A percentile compares a stretch with the other conserved stretches of the same genome.
Evolutionary conservation across 2,329 filamentous ascomycete species (phyloP).

Genomic region (Hypoxylon sp.): DNA sequence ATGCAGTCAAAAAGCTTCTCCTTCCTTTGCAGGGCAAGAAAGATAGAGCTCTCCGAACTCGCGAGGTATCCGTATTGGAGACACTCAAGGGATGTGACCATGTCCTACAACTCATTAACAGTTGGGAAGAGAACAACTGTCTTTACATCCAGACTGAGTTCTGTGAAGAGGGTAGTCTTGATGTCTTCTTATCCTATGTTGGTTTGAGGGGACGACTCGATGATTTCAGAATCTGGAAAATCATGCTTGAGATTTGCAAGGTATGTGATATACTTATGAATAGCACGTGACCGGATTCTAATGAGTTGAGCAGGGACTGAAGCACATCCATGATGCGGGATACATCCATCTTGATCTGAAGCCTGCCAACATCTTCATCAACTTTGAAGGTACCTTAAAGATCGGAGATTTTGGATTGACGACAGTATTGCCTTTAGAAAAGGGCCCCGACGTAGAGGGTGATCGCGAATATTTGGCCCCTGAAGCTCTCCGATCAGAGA

Average conservation of each 20-base stretch:
- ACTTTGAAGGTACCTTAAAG: constrained; percentile 84
- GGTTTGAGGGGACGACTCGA: constrained; percentile 90
- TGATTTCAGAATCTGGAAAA: constrained; percentile 99
- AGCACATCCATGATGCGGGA: constrained; percentile 89
- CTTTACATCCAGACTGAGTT: constrained; percentile 98
- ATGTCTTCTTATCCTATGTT: constrained; percentile 85
- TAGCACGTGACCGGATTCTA: constrained; percentile 47
- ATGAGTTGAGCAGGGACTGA: constrained; percentile 75
- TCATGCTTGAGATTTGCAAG: constrained; percentile 86
- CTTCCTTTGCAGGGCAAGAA: constrained; percentile 82
- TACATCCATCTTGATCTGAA: constrained; percentile 91
- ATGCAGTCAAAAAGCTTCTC: constrained; percentile 94
- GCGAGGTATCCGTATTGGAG: constrained; percentile 85
- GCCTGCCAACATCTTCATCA: constrained; percentile 86
- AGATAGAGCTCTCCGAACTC: constrained; percentile 86
- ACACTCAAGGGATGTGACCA: constrained; percentile 86
- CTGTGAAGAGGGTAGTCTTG: constrained; percentile 93
- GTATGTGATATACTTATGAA: constrained; percentile 67
- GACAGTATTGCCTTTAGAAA: constrained; percentile 80
- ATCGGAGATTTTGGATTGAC: constrained; percentile 91
- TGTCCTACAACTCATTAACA: constrained; percentile 84
- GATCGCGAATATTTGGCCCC: constrained; percentile 97
- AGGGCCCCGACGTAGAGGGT: constrained; percentile 88
- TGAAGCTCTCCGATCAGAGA: constrained; percentile 88
- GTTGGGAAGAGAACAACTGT: constrained; percentile 88